Conservation (phyloP, 495 filamentous ascomycete genomes). For the Podospora pseudopauciseta region DNA sequence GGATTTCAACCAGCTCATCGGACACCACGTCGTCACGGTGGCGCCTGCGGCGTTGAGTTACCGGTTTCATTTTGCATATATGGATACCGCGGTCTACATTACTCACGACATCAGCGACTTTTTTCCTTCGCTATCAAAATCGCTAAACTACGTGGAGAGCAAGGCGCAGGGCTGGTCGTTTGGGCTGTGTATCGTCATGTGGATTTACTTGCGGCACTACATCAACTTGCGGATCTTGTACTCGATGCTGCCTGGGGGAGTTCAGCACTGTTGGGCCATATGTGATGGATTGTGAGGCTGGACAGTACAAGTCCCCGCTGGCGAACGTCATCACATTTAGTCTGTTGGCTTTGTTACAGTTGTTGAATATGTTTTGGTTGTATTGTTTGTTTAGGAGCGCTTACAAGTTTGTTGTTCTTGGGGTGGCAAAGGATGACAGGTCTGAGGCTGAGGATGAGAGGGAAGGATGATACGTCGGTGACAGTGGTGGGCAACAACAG, state of each 20-base stretch:
- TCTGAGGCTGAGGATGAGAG: neutral
- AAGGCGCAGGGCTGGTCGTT: neutral
- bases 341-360: neutral
- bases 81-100: neutral
- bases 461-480: neutral
- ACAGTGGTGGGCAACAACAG: no score
- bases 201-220: neutral
- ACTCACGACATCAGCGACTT: conserved; percentile 1
- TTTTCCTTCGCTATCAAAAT: neutral
- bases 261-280: neutral
- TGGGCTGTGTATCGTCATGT: neutral
- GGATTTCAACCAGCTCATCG: neutral
- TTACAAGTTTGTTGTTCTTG: neutral
- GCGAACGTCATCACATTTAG: neutral
- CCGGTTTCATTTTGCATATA: neutral
- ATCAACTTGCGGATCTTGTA: neutral
- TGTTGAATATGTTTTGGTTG: neutral
- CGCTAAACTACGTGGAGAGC: neutral
- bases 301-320: neutral
- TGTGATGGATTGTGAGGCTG: neutral
- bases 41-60: neutral
- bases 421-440: neutral
- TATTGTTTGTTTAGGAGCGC: neutral
- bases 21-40: neutral
- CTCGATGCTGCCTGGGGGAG: neutral